Evolutionary conservation across 176 grass and related monocot genomes (phyloP).

Genomic region (Oryza longistaminata): DNA sequence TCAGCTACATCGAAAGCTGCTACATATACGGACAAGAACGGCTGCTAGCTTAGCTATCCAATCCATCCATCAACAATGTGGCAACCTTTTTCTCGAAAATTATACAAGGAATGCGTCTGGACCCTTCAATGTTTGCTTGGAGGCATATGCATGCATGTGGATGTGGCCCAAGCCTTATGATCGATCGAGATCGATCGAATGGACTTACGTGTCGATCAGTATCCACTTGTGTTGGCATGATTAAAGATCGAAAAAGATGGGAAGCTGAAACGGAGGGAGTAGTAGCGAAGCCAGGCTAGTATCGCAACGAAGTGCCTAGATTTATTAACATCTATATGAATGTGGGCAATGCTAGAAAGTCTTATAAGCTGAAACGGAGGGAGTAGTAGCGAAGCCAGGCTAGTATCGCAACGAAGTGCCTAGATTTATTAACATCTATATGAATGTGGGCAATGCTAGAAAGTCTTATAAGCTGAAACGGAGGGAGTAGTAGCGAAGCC

Average conservation of each 20-base stretch:
- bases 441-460: too few relatives aligned
- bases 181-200: background rate
- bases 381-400: too few relatives aligned
- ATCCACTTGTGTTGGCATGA: background rate
- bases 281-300: too few relatives aligned
- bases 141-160: background rate
- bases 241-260: background rate
- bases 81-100: background rate
- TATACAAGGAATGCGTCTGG: background rate
- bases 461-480: too few relatives aligned
- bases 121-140: background rate
- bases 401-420: too few relatives aligned
- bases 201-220: background rate
- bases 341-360: too few relatives aligned
- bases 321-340: too few relatives aligned
- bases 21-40: slow-evolving; percentile 1
- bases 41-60: background rate
- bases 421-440: too few relatives aligned
- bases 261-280: too few relatives aligned
- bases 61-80: background rate
- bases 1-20: background rate
- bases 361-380: too few relatives aligned
- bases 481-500: too few relatives aligned
- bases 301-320: too few relatives aligned
- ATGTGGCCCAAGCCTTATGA: background rate